Percentiles rank a stretch among this genome's conserved stretches.
These are phyloP conservation scores for Debaryomyces coudertii DNA, from an alignment of 1,139 yeast species.

Conservation along the genomic window DNA sequence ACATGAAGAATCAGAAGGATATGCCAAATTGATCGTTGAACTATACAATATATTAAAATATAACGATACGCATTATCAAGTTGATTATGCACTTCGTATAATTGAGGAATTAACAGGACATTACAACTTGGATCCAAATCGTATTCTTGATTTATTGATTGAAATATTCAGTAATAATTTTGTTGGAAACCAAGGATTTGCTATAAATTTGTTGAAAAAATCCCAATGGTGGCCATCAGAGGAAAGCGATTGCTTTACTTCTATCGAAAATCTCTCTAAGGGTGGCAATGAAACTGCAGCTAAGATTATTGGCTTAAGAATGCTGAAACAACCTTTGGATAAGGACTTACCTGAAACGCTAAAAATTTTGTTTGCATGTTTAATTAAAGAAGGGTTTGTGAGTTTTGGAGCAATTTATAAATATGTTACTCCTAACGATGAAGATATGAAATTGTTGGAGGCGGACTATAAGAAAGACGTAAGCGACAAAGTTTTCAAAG, in stretches of 20 bases:
- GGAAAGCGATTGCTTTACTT: constrained; percentile 32
- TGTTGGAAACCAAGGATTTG: constrained; percentile 47
- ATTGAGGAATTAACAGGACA: constrained; percentile 71
- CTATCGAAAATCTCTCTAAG: constrained; percentile 33
- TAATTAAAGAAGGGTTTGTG: constrained; percentile 71
- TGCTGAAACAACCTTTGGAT: constrained; percentile 39
- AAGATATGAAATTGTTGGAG: constrained; percentile 46
- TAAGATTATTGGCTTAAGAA: constrained; percentile 59
- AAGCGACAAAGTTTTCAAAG: constrained; percentile 63
- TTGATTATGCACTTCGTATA: constrained; percentile 51
- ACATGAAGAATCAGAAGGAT: constrained; percentile 85
- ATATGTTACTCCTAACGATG: constrained; percentile 52
- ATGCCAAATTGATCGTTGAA: constrained; percentile 63
- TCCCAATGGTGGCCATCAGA: constrained; percentile 70
- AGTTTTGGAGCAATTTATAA: constrained; percentile 66
- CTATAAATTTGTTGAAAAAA: constrained; percentile 49
- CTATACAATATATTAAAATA: constrained; percentile 48
- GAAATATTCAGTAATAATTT: constrained; percentile 53
- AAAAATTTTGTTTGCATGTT: constrained; percentile 50
- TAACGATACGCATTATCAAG: constrained; percentile 43
- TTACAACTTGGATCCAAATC: constrained; percentile 74
- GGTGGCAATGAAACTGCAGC: constrained; percentile 70
- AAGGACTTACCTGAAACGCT: constrained; percentile 48
- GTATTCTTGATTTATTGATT: constrained; percentile 65
- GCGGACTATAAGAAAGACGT: constrained; percentile 52